These are phyloP conservation scores for Tolypocladium sp. DNA, from an alignment of 2,329 filamentous ascomycete species.

Conservation along the genomic window DNA sequence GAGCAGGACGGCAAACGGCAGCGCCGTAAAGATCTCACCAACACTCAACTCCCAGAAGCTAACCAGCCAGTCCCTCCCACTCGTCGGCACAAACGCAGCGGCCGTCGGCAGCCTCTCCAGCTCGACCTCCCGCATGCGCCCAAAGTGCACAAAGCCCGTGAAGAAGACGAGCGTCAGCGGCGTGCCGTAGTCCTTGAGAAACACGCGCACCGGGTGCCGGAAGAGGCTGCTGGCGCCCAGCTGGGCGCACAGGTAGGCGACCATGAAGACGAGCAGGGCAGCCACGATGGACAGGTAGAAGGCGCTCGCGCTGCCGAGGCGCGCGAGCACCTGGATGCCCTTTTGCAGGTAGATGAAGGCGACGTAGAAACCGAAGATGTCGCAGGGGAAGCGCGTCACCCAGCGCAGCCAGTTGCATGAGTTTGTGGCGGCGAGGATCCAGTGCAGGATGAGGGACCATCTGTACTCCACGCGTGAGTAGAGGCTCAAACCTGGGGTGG, in stretches of 20 bases:
- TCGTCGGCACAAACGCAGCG: constrained; percentile 70
- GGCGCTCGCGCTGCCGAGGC: constrained; percentile 57
- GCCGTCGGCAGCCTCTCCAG: constrained; percentile 67
- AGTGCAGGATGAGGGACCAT: constrained; percentile 80
- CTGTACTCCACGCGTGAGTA: constrained; percentile 27
- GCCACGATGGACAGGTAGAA: constrained; percentile 75
- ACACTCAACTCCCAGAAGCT: constrained; percentile 71
- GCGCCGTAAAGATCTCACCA: constrained; percentile 68
- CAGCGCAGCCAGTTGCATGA: constrained; percentile 83
- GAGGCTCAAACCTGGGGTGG: no score
- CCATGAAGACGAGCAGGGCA: constrained; percentile 67
- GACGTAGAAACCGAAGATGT: constrained; percentile 91
- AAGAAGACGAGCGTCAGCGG: constrained; percentile 80
- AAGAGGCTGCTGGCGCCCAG: constrained; percentile 66
- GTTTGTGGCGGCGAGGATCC: constrained; percentile 74
- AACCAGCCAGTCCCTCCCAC: constrained; percentile 65
- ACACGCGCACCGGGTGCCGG: constrained; percentile 65
- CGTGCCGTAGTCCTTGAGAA: constrained; percentile 84
- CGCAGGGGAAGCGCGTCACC: constrained; percentile 84
- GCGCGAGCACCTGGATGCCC: constrained; percentile 74
- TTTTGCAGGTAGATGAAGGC: constrained; percentile 89
- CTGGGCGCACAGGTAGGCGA: constrained; percentile 65
- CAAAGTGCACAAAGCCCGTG: constrained; percentile 80
- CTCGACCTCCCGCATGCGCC: constrained; percentile 64
- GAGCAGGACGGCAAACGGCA: constrained; percentile 77